Evolutionary conservation across 805 yeast species (phyloP), one percentile per base, ranked within the genome.

Genomic region (Grigorovia jiainica): DNA sequence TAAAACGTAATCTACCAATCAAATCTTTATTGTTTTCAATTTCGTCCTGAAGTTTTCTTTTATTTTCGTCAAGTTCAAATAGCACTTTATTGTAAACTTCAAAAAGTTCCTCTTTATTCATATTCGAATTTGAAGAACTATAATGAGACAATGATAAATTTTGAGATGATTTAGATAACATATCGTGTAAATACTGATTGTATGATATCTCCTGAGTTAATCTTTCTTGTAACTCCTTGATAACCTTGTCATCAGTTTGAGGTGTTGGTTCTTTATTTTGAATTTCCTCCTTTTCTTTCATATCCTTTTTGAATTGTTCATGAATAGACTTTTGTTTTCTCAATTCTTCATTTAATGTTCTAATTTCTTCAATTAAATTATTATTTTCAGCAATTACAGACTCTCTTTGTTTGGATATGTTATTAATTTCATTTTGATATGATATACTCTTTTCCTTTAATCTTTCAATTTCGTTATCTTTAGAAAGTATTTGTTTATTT

Each of bases 1-100:
- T 59, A 50, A 81, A 63, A 25, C 71, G 69, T 40, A 80, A 53
- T 45, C 81, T 86, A 36, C 81, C 77, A 19, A 67, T 63, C 35
- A 80, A 56, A 61, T 72, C 57, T 51, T 66, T 57, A 36, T 65
- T 66, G 17, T 63, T 67, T 24, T 63, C 63, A 8, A 61, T 51
- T 50, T 75, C 79, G 30, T 66, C 71, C 35, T 75, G 64, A 40
- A 77, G 50, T 3, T 64, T 53, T 8, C 76, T 78, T 44, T 69
- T 63, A 17, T 66, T 68, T 43, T 78, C 82, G 45, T 75, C 72
- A 18, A 78, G 55, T 44, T 73, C 72, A 7, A 75, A 57, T 41
- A 71, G 73, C 48, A 78, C 60, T 24, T 61, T 61, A 10, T 73
- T 69, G 50, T 66, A 74, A 2, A 25, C 43, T 17, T 23, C 34